A percentile compares a stretch with the other conserved stretches of the same genome.
Evolutionary conservation across 192 early-diverging fungal genomes (phyloP).

Genomic region (Coemansia sp.): DNA sequence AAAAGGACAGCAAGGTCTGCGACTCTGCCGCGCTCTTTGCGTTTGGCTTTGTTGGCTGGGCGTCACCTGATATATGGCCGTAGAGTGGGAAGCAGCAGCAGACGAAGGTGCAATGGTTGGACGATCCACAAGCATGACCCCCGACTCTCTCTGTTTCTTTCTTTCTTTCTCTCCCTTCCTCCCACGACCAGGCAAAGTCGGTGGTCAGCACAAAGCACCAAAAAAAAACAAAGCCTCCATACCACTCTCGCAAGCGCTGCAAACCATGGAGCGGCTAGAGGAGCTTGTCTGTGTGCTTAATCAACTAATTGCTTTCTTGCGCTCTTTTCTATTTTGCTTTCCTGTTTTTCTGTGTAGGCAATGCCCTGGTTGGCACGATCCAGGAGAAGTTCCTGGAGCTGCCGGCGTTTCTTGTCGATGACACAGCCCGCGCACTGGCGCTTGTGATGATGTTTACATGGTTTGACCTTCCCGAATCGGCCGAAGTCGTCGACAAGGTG

Average conservation of each 20-base stretch:
- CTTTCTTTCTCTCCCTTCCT: background rate
- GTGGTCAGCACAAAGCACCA: background rate
- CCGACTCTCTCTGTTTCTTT: too few relatives aligned
- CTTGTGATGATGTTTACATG: constrained; percentile 56
- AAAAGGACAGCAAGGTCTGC: background rate
- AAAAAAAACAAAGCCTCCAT: too few relatives aligned
- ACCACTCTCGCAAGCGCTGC: too few relatives aligned
- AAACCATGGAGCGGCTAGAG: too few relatives aligned
- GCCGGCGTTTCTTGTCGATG: constrained; percentile 48
- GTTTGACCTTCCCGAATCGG: constrained; percentile 47
- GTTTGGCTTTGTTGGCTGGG: constrained; percentile 2
- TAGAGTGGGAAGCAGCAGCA: background rate
- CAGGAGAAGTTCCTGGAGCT: constrained; percentile 28
- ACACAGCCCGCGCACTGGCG: constrained; percentile 49
- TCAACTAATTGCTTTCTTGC: background rate
- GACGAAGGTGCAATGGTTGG: background rate
- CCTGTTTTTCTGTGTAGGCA: constrained; percentile 26
- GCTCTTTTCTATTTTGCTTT: background rate
- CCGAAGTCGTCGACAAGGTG: constrained; percentile 36
- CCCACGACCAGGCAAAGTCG: background rate
- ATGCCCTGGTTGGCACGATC: constrained; percentile 32
- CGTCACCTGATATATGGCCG: constrained; percentile 5
- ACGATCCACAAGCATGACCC: constrained; percentile 11
- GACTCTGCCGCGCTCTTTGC: background rate
- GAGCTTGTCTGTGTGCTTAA: too few relatives aligned